Percentiles rank a stretch among this genome's conserved stretches.
phyloP scores from a whole-genome alignment of 208 protist species.

The Herpetomonas tarakana region DNA sequence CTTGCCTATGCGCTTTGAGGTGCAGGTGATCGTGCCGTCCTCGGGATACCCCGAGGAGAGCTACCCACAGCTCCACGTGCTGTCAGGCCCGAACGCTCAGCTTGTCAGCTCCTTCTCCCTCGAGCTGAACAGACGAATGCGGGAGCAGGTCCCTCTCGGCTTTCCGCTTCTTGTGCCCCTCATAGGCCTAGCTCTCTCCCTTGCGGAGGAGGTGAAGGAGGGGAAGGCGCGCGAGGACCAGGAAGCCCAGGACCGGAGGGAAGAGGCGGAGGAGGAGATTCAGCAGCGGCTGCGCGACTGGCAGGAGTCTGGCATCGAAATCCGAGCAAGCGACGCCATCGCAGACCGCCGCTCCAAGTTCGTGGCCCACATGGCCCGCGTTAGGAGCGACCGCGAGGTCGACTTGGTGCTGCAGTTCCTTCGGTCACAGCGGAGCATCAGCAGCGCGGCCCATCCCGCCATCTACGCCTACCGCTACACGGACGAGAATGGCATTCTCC shows the following conservation, averaged over 20 bases:
- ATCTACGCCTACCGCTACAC: constrained; percentile 94
- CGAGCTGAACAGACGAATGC: constrained; percentile 36
- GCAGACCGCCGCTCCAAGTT: constrained; percentile 85
- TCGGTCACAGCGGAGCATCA: constrained; percentile 55
- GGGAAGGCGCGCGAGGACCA: constrained; percentile 23
- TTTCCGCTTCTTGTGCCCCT: constrained; percentile 57
- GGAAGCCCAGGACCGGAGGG: constrained; percentile 14
- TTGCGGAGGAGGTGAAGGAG: constrained; percentile 48
- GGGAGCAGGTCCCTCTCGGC: constrained; percentile 55
- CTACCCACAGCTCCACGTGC: constrained; percentile 54
- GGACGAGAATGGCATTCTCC: constrained; percentile 50
- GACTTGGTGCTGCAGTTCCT: constrained; percentile 52
- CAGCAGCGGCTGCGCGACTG: constrained; percentile 17
- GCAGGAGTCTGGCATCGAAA: constrained; percentile 19
- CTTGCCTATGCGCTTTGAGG: constrained; percentile 62
- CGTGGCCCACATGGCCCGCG: constrained; percentile 77
- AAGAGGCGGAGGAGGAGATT: constrained; percentile 22
- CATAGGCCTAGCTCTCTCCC: constrained; percentile 47
- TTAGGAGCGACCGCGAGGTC: constrained; percentile 50
- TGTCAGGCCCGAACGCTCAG: constrained; percentile 53
- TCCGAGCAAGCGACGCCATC: constrained; percentile 60
- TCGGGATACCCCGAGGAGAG: constrained; percentile 57
- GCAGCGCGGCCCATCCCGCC: constrained; percentile 84
- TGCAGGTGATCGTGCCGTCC: constrained; percentile 59
- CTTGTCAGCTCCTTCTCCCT: constrained; percentile 35